A percentile compares a stretch with the other conserved stretches of the same genome.
Conservation (phyloP, 2,329 filamentous ascomycete genomes). For the Sphaerulina vaccinii region DNA sequence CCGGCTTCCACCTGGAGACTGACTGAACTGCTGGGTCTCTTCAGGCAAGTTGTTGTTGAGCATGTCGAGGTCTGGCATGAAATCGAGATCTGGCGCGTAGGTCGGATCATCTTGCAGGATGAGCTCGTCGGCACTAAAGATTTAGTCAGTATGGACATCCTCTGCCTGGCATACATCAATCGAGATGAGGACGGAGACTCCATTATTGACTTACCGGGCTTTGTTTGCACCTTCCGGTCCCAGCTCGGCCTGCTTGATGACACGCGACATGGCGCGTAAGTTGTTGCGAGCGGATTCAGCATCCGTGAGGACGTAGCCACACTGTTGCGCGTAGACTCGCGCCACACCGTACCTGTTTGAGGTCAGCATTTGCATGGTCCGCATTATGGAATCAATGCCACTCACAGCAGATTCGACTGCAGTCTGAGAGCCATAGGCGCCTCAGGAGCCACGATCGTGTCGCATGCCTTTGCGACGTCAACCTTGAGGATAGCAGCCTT, state of each 20-base stretch:
- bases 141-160: background rate
- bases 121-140: slow-evolving; percentile 68
- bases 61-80: slow-evolving; percentile 56
- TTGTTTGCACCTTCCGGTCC: slow-evolving; percentile 68
- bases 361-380: slow-evolving; percentile 9
- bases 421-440: slow-evolving; percentile 87
- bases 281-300: slow-evolving; percentile 70
- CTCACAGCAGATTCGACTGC: slow-evolving; percentile 79
- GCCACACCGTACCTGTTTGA: slow-evolving; percentile 68
- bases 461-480: slow-evolving; percentile 80
- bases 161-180: too few relatives aligned
- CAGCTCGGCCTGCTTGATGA: slow-evolving; percentile 58
- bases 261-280: slow-evolving; percentile 67
- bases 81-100: slow-evolving; percentile 64
- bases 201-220: slow-evolving; percentile 67
- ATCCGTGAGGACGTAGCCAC: slow-evolving; percentile 78
- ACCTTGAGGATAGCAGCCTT: slow-evolving; percentile 87
- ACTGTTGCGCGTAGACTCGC: slow-evolving; percentile 83
- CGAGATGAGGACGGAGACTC: too few relatives aligned
- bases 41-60: slow-evolving; percentile 51
- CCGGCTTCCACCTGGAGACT: slow-evolving; percentile 39
- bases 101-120: slow-evolving; percentile 77
- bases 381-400: background rate
- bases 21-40: slow-evolving; percentile 35
- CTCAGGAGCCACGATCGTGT: slow-evolving; percentile 77